Percentiles rank a stretch among this genome's conserved stretches.
These are phyloP conservation scores for Paulownia fortunei DNA, from an alignment of 257 asterid genomes.

Conservation along the genomic window DNA sequence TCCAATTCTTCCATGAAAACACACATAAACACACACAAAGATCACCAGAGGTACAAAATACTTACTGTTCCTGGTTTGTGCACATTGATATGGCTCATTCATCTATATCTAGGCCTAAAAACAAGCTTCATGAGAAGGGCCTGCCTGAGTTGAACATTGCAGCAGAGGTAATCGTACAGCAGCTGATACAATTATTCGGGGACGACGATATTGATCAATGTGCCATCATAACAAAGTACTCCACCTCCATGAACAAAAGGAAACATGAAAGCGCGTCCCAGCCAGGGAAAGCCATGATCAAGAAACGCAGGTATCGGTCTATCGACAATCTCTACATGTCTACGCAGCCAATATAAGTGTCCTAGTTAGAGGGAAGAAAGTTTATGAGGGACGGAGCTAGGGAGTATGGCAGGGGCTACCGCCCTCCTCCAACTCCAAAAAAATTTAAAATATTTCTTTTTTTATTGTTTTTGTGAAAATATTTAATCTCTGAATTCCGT, in stretches of 20 bases:
- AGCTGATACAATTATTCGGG: conserved; percentile 26
- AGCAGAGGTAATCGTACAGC: conserved; percentile 24
- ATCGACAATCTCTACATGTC: conserved; percentile 16
- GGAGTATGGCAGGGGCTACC: too few relatives aligned
- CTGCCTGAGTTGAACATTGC: not conserved
- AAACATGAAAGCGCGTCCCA: not conserved
- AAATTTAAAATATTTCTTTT: too few relatives aligned
- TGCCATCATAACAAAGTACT: not conserved
- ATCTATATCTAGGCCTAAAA: not conserved
- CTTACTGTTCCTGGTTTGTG: not conserved
- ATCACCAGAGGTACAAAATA: not conserved
- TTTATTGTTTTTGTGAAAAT: not conserved
- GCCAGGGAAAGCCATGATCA: not conserved
- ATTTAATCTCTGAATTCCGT: too few relatives aligned
- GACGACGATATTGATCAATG: not conserved
- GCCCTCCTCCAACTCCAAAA: too few relatives aligned
- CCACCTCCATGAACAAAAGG: not conserved
- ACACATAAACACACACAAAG: not conserved
- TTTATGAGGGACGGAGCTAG: too few relatives aligned
- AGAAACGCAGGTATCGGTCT: conserved; percentile 25
- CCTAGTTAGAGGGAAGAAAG: not conserved
- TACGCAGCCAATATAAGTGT: not conserved
- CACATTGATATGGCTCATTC: not conserved
- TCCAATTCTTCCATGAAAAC: not conserved
- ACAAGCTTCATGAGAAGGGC: not conserved